These are phyloP conservation scores for Ustilago loliicola DNA, from an alignment of 1,284 basidiomycete genomes.

Conservation along the genomic window DNA sequence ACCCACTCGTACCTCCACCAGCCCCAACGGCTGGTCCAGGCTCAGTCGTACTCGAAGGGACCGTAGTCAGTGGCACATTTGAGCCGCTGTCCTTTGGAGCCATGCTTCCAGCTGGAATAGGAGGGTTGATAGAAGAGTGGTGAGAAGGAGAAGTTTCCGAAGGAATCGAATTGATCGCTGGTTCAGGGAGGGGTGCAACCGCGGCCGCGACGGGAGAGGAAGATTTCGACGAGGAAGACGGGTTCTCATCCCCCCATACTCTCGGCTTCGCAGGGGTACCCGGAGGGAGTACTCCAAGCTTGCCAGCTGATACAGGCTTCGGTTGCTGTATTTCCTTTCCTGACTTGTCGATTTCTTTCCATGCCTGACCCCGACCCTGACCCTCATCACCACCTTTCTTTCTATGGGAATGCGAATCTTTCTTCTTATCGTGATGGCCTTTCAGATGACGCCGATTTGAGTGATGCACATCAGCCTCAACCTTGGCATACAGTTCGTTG, in stretches of 20 bases:
- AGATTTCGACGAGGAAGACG: neutral
- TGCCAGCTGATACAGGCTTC: neutral
- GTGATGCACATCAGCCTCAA: no score
- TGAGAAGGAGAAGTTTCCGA: neutral
- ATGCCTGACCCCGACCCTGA: neutral
- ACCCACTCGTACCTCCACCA: constrained; percentile 11
- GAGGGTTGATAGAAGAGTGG: neutral
- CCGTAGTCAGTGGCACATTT: neutral
- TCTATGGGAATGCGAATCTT: no score
- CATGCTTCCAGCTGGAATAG: neutral
- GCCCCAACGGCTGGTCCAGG: no score
- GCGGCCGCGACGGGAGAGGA: constrained; percentile 17
- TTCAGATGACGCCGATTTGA: no score
- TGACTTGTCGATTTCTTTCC: neutral
- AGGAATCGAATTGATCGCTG: neutral
- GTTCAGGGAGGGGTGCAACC: constrained; percentile 19
- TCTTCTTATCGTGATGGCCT: neutral
- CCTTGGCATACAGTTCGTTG: constrained; percentile 1
- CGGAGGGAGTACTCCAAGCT: constrained; percentile 16
- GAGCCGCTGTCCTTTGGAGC: neutral
- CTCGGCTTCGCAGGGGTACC: neutral
- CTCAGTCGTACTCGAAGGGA: neutral
- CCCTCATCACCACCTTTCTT: no score
- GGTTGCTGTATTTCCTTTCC: neutral
- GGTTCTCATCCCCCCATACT: neutral